Base-by-base conservation (phyloP, 441 rosid genomes). In the Theobroma grandiflorum region DNA sequence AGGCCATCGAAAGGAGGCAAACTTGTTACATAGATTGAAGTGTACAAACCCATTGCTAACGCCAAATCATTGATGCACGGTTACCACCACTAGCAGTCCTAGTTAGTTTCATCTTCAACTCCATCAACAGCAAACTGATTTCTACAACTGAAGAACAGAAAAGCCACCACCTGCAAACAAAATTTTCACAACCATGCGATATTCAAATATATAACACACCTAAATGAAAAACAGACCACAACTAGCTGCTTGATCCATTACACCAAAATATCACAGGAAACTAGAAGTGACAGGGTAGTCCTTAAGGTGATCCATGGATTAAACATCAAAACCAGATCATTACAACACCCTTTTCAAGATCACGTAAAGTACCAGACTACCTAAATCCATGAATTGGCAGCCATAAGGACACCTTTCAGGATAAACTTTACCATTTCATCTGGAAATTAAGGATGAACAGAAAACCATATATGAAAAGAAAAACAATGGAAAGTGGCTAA, bases 1-100 rank as follows among this genome's bases (percentile, higher is more conserved):
- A 90, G 81, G 96, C 94, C 98, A 94, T 90, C 42, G 42, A 76
- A 85, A 78, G 62, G 69, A 61, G 35, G 45, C 77, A 73, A 68
- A 82, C 66, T 59, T 40, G 63, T 72, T 62, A 82, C 43, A 75
- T 2, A 75, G 66, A 69, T 68, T 77, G 55, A 80, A 69, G 35
- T 57, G 38, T 38, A 75, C 38, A 74, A 76, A 78, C 66, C 87
- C 85, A 86, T 84, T 71, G 86, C 81, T 76, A 75, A 73, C 66
- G 84, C 80, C 82, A 64, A 76, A 83, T 26, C 84, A 53, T 69
- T 43, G 76, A 59, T 57, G 70, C 76, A 55, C 33, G 40, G 68
- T 82, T 81, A 80, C 81, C 74, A 66, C 72, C 77, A 52, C 73
- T 14, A 73, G 66, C 80, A 62, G 69, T 62, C 47, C 74, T 75